Percentiles rank a stretch among this genome's conserved stretches.
phyloP scores from a whole-genome alignment of 176 grass and related monocot species.

The Oryza longistaminata region DNA sequence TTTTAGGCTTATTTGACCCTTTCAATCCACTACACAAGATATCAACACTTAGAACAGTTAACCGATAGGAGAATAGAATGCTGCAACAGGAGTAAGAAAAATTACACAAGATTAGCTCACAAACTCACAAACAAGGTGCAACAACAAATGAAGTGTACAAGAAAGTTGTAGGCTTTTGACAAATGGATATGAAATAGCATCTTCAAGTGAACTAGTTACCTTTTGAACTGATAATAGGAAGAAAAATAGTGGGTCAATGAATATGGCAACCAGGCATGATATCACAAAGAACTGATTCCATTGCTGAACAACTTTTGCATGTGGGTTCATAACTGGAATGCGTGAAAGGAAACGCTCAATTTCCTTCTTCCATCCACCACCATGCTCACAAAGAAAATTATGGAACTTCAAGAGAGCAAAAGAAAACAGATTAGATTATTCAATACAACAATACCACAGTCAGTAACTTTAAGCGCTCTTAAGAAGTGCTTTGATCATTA shows the following conservation, averaged over 20 bases:
- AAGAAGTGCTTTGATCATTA: background rate
- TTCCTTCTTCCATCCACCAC: constrained; percentile 74
- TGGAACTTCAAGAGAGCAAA: constrained; percentile 58
- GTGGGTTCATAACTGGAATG: constrained; percentile 88
- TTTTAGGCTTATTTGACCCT: no score
- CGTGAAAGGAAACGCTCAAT: constrained; percentile 50
- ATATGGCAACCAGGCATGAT: constrained; percentile 89
- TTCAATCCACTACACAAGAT: background rate
- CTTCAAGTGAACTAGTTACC: constrained; percentile 40
- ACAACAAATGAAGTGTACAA: constrained; percentile 2
- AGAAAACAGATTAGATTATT: constrained; percentile 11
- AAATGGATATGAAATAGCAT: background rate
- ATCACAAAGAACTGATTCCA: constrained; percentile 98
- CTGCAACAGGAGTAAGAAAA: constrained; percentile 7
- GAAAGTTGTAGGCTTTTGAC: background rate
- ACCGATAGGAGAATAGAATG: background rate
- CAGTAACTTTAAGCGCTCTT: background rate
- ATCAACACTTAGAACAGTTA: background rate
- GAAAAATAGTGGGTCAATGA: constrained; percentile 92
- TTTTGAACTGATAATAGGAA: constrained; percentile 68
- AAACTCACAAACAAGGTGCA: background rate
- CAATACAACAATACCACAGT: background rate
- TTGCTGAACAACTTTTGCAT: constrained; percentile 73
- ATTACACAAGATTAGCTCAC: background rate
- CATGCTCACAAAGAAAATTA: constrained; percentile 57